Evolutionary conservation across 1,284 basidiomycete species (phyloP).

Genomic region (Veloboletus limbatus): DNA sequence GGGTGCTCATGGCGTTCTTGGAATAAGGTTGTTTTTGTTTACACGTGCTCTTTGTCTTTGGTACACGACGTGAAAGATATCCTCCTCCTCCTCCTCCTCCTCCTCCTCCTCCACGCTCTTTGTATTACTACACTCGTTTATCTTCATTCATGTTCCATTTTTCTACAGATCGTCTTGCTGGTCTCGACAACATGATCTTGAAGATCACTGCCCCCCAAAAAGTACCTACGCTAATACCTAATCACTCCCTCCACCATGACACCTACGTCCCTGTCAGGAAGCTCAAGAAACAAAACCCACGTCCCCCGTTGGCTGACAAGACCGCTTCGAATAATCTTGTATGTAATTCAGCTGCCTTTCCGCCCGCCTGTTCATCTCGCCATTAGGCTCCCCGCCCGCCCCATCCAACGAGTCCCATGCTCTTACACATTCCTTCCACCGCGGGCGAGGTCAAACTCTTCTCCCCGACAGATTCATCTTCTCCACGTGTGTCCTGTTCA

Average conservation of each 20-base stretch:
- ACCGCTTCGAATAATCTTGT: constrained; percentile 28
- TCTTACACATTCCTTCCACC: constrained; percentile 15
- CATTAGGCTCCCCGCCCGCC: constrained; percentile 17
- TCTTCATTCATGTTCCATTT: constrained; percentile 33
- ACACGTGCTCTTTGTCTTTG: constrained; percentile 11
- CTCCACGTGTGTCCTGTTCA: constrained; percentile 5
- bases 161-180: constrained; percentile 40
- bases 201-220: constrained; percentile 32
- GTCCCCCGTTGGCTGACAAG: constrained; percentile 28
- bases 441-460: constrained; percentile 14
- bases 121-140: constrained; percentile 15
- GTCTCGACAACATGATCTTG: constrained; percentile 39
- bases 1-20: constrained; percentile 47
- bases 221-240: constrained; percentile 30
- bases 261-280: constrained; percentile 22
- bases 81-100: background rate
- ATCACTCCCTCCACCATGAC: constrained; percentile 18
- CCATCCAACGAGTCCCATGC: constrained; percentile 18
- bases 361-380: constrained; percentile 13
- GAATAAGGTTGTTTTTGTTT: constrained; percentile 8
- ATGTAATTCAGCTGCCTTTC: constrained; percentile 26
- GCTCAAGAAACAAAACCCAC: constrained; percentile 23
- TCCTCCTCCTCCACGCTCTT: constrained; percentile 2
- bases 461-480: constrained; percentile 5
- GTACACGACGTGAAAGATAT: constrained; percentile 11